These are phyloP conservation scores for Aspergillus novofumigatus DNA, from an alignment of 2,329 filamentous ascomycete species.

Conservation along the genomic window DNA sequence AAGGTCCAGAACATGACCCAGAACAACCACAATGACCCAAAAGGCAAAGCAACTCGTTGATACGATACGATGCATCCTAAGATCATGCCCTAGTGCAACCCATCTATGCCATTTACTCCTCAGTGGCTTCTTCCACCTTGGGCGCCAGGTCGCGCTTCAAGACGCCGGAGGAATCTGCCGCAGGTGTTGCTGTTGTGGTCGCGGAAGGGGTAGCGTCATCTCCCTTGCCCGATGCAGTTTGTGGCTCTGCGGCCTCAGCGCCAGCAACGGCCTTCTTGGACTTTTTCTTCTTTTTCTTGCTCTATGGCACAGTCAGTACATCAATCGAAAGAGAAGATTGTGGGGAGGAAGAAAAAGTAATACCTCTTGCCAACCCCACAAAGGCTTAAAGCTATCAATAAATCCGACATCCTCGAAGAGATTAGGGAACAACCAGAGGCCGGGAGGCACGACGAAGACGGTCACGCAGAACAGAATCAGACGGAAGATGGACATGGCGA, in stretches of 20 bases:
- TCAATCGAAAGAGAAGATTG: neutral
- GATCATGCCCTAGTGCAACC: neutral
- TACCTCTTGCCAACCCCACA: constrained; percentile 99
- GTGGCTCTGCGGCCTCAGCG: constrained; percentile 8
- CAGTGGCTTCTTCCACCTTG: constrained; percentile 44
- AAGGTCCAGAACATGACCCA: neutral
- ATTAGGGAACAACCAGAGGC: constrained; percentile 97
- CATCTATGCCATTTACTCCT: constrained; percentile 27
- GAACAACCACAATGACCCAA: neutral
- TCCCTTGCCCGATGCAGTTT: neutral
- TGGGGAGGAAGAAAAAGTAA: constrained; percentile 15
- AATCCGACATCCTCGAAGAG: constrained; percentile 98
- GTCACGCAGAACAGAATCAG: constrained; percentile 92
- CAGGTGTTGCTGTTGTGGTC: constrained; percentile 35
- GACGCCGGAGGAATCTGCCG: constrained; percentile 29
- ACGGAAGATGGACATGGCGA: constrained; percentile 95
- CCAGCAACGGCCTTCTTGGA: constrained; percentile 22
- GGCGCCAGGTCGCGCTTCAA: constrained; percentile 40
- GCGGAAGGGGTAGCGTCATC: constrained; percentile 21
- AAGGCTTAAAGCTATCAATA: constrained; percentile 90
- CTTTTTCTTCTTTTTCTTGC: constrained; percentile 40
- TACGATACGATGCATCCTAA: neutral
- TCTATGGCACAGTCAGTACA: constrained; percentile 18
- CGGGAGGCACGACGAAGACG: constrained; percentile 77
- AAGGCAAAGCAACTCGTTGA: neutral